Percentiles rank a stretch among this genome's conserved stretches.
These are phyloP conservation scores for Parmales sp. DNA, from an alignment of 108 stramenopile genomes.

Conservation along the genomic window DNA sequence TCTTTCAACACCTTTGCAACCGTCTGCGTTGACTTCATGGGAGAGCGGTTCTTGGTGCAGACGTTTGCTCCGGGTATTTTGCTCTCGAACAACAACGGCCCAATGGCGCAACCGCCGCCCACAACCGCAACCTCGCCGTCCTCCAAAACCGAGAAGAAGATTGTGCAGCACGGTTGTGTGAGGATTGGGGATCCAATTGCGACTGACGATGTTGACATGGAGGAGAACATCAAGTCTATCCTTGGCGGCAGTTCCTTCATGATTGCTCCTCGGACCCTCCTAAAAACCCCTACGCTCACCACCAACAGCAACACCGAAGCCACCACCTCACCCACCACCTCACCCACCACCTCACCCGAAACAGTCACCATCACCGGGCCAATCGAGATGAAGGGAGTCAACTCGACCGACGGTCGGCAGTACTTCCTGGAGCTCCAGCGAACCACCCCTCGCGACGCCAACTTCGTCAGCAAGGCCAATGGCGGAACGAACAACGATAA, in stretches of 20 bases:
- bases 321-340: too few species aligned
- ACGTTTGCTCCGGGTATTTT: constrained; percentile 79
- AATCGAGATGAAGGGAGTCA: constrained; percentile 82
- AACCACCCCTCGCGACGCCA: constrained; percentile 87
- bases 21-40: constrained; percentile 75
- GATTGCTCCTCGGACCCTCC: too few species aligned
- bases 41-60: constrained; percentile 74
- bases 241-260: too few species aligned
- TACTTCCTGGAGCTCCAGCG: constrained; percentile 85
- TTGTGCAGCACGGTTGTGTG: too few species aligned
- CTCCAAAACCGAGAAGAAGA: too few species aligned
- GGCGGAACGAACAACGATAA: constrained; percentile 67
- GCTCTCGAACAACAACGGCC: constrained; percentile 76
- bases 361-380: constrained; percentile 59
- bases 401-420: constrained; percentile 73
- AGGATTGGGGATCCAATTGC: too few species aligned
- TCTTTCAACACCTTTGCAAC: constrained; percentile 81
- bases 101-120: too few species aligned
- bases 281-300: too few species aligned
- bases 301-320: too few species aligned
- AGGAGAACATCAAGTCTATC: too few species aligned
- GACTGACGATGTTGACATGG: too few species aligned
- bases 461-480: constrained; percentile 62
- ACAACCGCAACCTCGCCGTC: too few species aligned
- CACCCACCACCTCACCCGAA: background rate